These are phyloP conservation scores for Blyttiomyces sp. DNA, from an alignment of 371 early-diverging fungal species.

Conservation along the genomic window DNA sequence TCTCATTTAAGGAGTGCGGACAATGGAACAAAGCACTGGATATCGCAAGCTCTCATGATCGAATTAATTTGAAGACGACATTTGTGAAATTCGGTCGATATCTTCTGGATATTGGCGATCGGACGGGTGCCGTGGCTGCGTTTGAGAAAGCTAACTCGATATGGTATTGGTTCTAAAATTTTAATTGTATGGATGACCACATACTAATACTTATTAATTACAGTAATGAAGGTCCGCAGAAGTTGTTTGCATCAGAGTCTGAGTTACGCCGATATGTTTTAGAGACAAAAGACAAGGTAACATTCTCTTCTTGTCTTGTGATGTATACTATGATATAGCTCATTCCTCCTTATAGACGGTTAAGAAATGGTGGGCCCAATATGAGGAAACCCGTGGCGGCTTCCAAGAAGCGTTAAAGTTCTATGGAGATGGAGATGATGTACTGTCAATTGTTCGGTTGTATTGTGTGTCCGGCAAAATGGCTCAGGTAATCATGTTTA, in stretches of 20 bases:
- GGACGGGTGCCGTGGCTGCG: slow-evolving; percentile 42
- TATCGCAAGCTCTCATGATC: slow-evolving; percentile 33
- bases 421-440: slow-evolving; percentile 40
- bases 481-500: slow-evolving; percentile 22
- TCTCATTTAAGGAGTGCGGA: slow-evolving; percentile 20
- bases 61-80: slow-evolving; percentile 38
- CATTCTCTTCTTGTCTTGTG: background rate
- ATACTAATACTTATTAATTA: no score
- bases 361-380: slow-evolving; percentile 52
- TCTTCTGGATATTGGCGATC: slow-evolving; percentile 40
- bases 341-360: slow-evolving; percentile 16
- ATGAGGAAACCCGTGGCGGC: slow-evolving; percentile 39
- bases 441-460: slow-evolving; percentile 40
- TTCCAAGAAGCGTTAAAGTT: slow-evolving; percentile 32
- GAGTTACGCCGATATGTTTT: slow-evolving; percentile 39
- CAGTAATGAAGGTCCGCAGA: slow-evolving; percentile 34
- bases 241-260: slow-evolving; percentile 19
- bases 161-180: background rate
- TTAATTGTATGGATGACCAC: background rate
- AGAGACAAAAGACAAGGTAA: slow-evolving; percentile 27
- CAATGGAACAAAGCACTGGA: slow-evolving; percentile 48
- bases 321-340: no score
- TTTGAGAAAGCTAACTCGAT: slow-evolving; percentile 40
- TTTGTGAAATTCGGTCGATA: slow-evolving; percentile 44
- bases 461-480: slow-evolving; percentile 41